Evolutionary conservation across 495 filamentous ascomycete genomes (phyloP).

Genomic region (Penicillium malachiteum): DNA sequence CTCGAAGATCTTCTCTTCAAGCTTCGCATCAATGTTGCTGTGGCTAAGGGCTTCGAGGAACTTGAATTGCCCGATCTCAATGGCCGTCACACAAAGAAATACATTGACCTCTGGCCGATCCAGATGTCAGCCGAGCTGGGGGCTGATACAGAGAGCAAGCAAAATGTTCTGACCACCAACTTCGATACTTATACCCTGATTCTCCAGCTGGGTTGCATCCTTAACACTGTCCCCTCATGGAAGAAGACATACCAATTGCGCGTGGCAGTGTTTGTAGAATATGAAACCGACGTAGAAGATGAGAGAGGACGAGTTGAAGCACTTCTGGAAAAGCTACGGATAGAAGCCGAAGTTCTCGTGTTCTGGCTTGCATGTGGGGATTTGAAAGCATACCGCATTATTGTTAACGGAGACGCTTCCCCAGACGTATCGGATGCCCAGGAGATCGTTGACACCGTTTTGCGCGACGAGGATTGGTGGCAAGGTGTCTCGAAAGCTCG

Average conservation of each 20-base stretch:
- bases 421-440: constrained; percentile 43
- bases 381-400: constrained; percentile 70
- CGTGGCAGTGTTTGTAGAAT: constrained; percentile 84
- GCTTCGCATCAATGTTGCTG: constrained; percentile 79
- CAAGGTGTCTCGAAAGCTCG: constrained; percentile 65
- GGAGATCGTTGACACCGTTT: constrained; percentile 53
- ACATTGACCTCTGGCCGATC: constrained; percentile 88
- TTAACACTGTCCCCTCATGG: constrained; percentile 81
- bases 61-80: constrained; percentile 66
- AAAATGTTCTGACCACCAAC: constrained; percentile 79
- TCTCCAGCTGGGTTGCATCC: constrained; percentile 79
- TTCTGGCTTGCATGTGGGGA: constrained; percentile 79
- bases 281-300: constrained; percentile 80
- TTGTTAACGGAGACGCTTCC: constrained; percentile 65
- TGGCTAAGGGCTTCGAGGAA: constrained; percentile 78
- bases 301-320: constrained; percentile 71
- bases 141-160: constrained; percentile 56
- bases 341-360: constrained; percentile 74
- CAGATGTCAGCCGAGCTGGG: constrained; percentile 78
- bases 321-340: constrained; percentile 76
- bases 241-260: constrained; percentile 72
- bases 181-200: constrained; percentile 92
- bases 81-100: constrained; percentile 64
- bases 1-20: constrained; percentile 78
- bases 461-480: constrained; percentile 81